A percentile compares a stretch with the other conserved stretches of the same genome.
These are phyloP conservation scores for Epichloe hybrida DNA, from an alignment of 2,329 filamentous ascomycete genomes.

Conservation along the genomic window DNA sequence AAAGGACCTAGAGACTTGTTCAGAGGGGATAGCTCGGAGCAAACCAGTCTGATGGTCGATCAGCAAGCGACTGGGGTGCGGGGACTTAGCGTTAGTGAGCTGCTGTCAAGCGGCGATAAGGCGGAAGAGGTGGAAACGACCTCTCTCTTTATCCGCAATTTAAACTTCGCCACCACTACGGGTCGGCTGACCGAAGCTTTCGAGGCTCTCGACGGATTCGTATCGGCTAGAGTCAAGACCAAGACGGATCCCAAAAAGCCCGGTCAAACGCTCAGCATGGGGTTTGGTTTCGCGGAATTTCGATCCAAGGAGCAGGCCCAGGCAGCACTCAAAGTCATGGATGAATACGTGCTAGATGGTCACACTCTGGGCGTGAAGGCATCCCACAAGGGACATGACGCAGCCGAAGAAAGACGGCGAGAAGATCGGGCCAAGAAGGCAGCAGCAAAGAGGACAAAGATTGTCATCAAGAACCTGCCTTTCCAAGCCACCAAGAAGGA, in stretches of 20 bases:
- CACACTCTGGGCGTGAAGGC: slow-evolving; percentile 76
- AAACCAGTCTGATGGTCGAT: slow-evolving; percentile 19
- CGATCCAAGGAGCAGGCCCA: slow-evolving; percentile 62
- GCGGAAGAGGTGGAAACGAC: slow-evolving; percentile 47
- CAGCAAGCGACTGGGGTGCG: slow-evolving; percentile 28
- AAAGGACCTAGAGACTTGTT: slow-evolving; percentile 84
- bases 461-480: slow-evolving; percentile 95
- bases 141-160: slow-evolving; percentile 87
- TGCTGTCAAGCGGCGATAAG: slow-evolving; percentile 45
- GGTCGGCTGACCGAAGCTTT: slow-evolving; percentile 65
- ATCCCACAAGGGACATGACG: slow-evolving; percentile 77
- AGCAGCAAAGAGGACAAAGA: slow-evolving; percentile 68
- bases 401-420: slow-evolving; percentile 71
- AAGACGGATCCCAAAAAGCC: slow-evolving; percentile 86
- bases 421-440: slow-evolving; percentile 74
- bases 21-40: slow-evolving; percentile 16
- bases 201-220: slow-evolving; percentile 70
- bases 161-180: slow-evolving; percentile 82
- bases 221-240: slow-evolving; percentile 82
- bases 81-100: slow-evolving; percentile 55
- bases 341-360: slow-evolving; percentile 74
- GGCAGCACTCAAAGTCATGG: slow-evolving; percentile 71
- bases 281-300: slow-evolving; percentile 92
- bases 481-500: slow-evolving; percentile 97
- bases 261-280: slow-evolving; percentile 85